Evolutionary conservation across 345 rosid species (phyloP), one percentile per base, ranked within the genome.

Genomic region (Euphorbia tirucalli): DNA sequence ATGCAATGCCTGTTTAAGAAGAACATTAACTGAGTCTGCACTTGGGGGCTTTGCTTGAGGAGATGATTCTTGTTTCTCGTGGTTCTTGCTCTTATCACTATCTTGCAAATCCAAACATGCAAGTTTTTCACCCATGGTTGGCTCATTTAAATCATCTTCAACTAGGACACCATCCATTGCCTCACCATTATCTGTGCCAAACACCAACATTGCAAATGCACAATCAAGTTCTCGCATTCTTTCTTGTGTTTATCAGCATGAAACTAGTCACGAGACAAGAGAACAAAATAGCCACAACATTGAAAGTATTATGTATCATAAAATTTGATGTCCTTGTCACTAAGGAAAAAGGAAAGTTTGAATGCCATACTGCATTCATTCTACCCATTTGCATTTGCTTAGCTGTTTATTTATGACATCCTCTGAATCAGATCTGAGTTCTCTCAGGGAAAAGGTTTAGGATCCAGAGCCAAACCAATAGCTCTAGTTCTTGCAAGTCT

Each of bases 121-220:
- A 39, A 96, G 92, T 71, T 87, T 93, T 77, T 96, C 98, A 49
- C 96, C 98, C 85, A 96, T 93, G 31, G 99, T 93, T 13, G 88
- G 96, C 89, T 93, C 99, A 73, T 86, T 81, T 41, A 65, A 69
- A 79, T 85, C 86, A 86, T 85, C 87, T 66, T 92, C 86, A 56
- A 81, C 86, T 10, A 87, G 75, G 32, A 79, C 87, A 79, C 93
- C 92, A 80, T 87, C 89, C 76, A 82, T 74, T 75, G 82, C 83
- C 74, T 92, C 97, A 67, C 79, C 88, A 69, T 79, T 46, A 68
- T 86, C 97, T 90, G 50, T 14, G 21, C 5, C 57, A 76, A 54
- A 48, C 43, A 70, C 0, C 46, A 56, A 10, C 27, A 28, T 3
- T 30, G 44, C 21, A 43, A 66, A 71, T 59, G 50, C 39, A 44